Percentiles rank a stretch among this genome's conserved stretches.
Evolutionary conservation across 345 rosid genomes (phyloP).

Genomic region (Cardamine occulta): DNA sequence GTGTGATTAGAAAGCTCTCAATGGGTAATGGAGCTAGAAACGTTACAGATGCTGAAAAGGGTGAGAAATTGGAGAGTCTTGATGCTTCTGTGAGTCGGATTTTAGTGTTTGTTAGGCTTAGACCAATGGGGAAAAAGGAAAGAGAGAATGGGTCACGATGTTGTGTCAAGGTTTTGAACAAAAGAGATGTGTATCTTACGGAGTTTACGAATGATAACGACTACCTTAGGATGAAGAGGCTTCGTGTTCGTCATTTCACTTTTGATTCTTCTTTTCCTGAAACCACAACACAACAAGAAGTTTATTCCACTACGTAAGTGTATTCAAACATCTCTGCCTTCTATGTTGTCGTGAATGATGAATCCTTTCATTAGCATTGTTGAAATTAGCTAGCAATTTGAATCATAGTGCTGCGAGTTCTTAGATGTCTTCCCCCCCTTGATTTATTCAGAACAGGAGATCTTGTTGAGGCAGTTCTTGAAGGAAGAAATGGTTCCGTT

Average conservation of each 20-base stretch:
- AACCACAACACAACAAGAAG: slow-evolving; percentile 74
- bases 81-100: slow-evolving; percentile 55
- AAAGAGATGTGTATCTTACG: slow-evolving; percentile 80
- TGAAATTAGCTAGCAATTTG: not conserved
- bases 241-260: slow-evolving; percentile 83
- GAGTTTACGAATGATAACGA: slow-evolving; percentile 84
- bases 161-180: slow-evolving; percentile 80
- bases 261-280: slow-evolving; percentile 90
- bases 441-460: slow-evolving; percentile 74
- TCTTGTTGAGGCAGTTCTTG: slow-evolving; percentile 84
- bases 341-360: slow-evolving; percentile 4
- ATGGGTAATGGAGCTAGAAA: slow-evolving; percentile 54
- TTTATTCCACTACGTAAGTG: slow-evolving; percentile 86
- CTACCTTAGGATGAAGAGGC: slow-evolving; percentile 86
- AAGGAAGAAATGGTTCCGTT: slow-evolving; percentile 96
- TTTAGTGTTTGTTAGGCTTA: slow-evolving; percentile 85
- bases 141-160: slow-evolving; percentile 77
- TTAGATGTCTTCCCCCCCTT: slow-evolving; percentile 11
- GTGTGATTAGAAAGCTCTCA: slow-evolving; percentile 73
- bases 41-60: slow-evolving; percentile 51
- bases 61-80: slow-evolving; percentile 47
- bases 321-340: not conserved
- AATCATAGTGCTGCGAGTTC: not conserved
- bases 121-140: slow-evolving; percentile 94
- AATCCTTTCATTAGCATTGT: slow-evolving; percentile 14